Evolutionary conservation across 2,329 filamentous ascomycete genomes (phyloP).

Genomic region (Mariannaea elegans): DNA sequence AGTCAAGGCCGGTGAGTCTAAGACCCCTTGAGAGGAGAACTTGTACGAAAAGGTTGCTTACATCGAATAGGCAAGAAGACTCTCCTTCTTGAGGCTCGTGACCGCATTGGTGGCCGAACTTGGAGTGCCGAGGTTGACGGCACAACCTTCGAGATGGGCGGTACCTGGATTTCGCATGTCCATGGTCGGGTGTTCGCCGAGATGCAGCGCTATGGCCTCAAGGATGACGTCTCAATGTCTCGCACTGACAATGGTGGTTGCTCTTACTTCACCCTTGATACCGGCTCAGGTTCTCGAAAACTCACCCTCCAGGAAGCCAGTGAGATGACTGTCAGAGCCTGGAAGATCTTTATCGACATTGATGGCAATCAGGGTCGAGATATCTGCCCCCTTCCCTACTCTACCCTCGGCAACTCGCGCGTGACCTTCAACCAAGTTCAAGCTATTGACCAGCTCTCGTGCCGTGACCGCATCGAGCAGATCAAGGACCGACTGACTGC

Average conservation of each 20-base stretch:
- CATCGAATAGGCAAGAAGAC: slow-evolving; percentile 31
- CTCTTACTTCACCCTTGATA: slow-evolving; percentile 12
- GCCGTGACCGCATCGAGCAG: slow-evolving; percentile 15
- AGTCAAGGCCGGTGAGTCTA: slow-evolving; percentile 25
- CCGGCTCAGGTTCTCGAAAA: neutral
- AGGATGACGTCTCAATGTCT: slow-evolving; percentile 10
- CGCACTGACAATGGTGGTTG: slow-evolving; percentile 8
- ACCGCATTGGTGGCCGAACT: slow-evolving; percentile 52
- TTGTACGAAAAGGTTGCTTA: neutral
- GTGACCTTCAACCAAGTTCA: slow-evolving; percentile 5
- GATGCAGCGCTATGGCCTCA: slow-evolving; percentile 17
- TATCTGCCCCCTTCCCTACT: slow-evolving; percentile 7
- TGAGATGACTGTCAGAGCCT: slow-evolving; percentile 7
- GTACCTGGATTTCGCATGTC: slow-evolving; percentile 48
- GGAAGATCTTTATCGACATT: slow-evolving; percentile 16
- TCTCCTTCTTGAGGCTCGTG: slow-evolving; percentile 51
- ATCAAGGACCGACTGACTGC: slow-evolving; percentile 14
- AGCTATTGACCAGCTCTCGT: slow-evolving; percentile 8
- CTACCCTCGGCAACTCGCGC: neutral
- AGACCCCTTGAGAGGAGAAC: too few relatives aligned
- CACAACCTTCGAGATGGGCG: slow-evolving; percentile 52
- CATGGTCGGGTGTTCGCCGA: slow-evolving; percentile 12
- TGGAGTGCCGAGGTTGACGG: slow-evolving; percentile 49
- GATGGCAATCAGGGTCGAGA: slow-evolving; percentile 9
- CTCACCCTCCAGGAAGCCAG: slow-evolving; percentile 9